A percentile compares a stretch with the other conserved stretches of the same genome.
phyloP scores from a whole-genome alignment of 2,329 filamentous ascomycete genomes.

The Colletotrichum sp. region DNA sequence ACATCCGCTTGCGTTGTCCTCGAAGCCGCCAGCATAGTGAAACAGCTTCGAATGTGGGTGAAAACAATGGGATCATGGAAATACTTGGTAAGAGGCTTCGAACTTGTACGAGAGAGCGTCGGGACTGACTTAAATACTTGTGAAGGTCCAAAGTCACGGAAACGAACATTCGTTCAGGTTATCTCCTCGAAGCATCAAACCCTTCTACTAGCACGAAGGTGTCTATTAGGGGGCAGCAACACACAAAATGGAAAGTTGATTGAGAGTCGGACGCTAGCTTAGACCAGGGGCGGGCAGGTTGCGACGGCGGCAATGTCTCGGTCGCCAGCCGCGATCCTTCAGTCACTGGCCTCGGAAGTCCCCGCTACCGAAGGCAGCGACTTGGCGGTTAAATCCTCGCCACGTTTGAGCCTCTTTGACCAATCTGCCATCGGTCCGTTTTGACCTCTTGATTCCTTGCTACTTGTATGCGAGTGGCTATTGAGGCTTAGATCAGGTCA shows the following conservation, averaged over 20 bases:
- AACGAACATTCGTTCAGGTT: rapidly evolving
- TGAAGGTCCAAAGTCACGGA: rapidly evolving
- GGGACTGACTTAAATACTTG: not conserved
- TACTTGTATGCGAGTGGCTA: not conserved
- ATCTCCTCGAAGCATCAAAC: not conserved
- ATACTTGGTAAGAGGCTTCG: rapidly evolving
- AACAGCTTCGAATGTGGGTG: not conserved
- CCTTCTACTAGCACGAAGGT: rapidly evolving
- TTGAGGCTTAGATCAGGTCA: not conserved
- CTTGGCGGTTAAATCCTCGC: not conserved
- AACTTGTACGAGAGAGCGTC: rapidly evolving
- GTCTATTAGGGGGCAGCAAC: rapidly evolving
- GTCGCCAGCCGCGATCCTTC: not conserved
- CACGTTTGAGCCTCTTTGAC: not conserved
- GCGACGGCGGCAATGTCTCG: not conserved
- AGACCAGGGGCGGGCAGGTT: not conserved
- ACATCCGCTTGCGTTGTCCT: not conserved
- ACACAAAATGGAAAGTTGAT: not conserved
- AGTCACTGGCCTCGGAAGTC: not conserved
- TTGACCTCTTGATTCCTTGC: not conserved
- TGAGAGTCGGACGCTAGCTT: not conserved
- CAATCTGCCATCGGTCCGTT: not conserved
- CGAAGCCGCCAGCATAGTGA: rapidly evolving
- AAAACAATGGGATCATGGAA: rapidly evolving
- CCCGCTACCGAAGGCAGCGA: rapidly evolving